Evolutionary conservation across 768 basidiomycete genomes (phyloP), one percentile per base, ranked within the genome.

Genomic region (Suillus alpinus): DNA sequence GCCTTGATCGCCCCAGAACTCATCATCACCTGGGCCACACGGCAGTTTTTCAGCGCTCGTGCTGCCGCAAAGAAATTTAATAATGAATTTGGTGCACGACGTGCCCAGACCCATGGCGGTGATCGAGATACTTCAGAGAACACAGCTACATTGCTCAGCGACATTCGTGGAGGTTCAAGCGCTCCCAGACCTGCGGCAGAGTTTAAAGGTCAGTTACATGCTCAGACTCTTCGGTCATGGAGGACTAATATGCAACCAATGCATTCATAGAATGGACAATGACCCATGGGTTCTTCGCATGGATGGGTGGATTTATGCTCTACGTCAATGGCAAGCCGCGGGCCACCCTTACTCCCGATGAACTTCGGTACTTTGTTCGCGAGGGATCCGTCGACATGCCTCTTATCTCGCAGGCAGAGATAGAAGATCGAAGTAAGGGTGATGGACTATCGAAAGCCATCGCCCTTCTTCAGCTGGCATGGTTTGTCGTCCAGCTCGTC

Each of bases 371-470:
- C 0, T 66, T 5, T 34, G 26, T 36, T 50, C n/a, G n/a, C 9
- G 31, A 52, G 13, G 49, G 50, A 4, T 29, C 13, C 31, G 60
- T 49, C 29, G 43, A 55, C 32, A 51, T 60, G 50, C 47, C 20
- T 58, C 26, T 14, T 4, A 37, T 68, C 31, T 46, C 61, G 31
- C 56, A 65, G 9, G 49, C 31, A n/a, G 63, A 64, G 2, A 69
- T 74, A 46, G n/a, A 32, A 37, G 68, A 73, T 59, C 63, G 59
- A 41, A 70, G 68, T 65, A 78, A 78, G 63, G 74, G 71, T 7
- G 73, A 77, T 49, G 60, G 57, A 2, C 56, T 80, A 2, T 68
- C 76, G 4, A 80, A 80, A 46, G 68, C 59, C 1, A n/a, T 77
- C 3, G 71, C 75, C 18, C 34, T 76, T 18, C 32, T 69, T 3